phyloP scores from a whole-genome alignment of 1,139 yeast species.

The Candida mesenterica region DNA sequence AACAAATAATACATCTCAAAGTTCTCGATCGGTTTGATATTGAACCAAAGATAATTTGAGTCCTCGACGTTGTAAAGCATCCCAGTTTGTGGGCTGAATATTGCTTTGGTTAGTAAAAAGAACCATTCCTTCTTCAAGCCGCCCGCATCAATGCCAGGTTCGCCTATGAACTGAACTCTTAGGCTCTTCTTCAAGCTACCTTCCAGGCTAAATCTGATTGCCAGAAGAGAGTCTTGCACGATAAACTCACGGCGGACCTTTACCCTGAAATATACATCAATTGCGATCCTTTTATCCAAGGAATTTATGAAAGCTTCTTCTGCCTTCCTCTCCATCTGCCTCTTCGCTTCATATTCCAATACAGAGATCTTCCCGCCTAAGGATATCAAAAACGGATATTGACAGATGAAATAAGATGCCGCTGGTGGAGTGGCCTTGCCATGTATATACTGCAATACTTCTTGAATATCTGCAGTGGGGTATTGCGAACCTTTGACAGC shows the following conservation, averaged over 20 bases:
- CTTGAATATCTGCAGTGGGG: slow-evolving; percentile 33
- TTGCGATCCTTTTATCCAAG: slow-evolving; percentile 55
- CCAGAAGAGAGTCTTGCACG: slow-evolving; percentile 72
- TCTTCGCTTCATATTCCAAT: slow-evolving; percentile 76
- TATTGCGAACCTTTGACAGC: too few relatives aligned
- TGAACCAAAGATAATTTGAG: slow-evolving; percentile 76
- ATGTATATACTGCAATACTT: slow-evolving; percentile 47
- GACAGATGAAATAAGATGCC: slow-evolving; percentile 61
- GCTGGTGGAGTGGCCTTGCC: slow-evolving; percentile 26
- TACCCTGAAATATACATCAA: slow-evolving; percentile 68
- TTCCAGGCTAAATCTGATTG: slow-evolving; percentile 52
- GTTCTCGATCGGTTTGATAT: slow-evolving; percentile 44
- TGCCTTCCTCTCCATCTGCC: slow-evolving; percentile 83
- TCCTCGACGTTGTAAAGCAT: slow-evolving; percentile 63
- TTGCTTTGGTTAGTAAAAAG: slow-evolving; percentile 60
- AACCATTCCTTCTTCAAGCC: slow-evolving; percentile 96
- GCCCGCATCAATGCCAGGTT: slow-evolving; percentile 94
- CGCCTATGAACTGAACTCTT: slow-evolving; percentile 75
- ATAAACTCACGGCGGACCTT: slow-evolving; percentile 66
- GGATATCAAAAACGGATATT: slow-evolving; percentile 78
- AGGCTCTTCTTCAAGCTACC: slow-evolving; percentile 71
- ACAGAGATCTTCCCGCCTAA: slow-evolving; percentile 80
- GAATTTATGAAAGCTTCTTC: slow-evolving; percentile 86
- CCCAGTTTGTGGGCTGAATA: slow-evolving; percentile 67
- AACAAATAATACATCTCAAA: slow-evolving; percentile 66